Percentiles rank a stretch among this genome's conserved stretches.
These are phyloP conservation scores for Eucalyptus guilfoylei DNA, from an alignment of 345 rosid species.

Conservation along the genomic window DNA sequence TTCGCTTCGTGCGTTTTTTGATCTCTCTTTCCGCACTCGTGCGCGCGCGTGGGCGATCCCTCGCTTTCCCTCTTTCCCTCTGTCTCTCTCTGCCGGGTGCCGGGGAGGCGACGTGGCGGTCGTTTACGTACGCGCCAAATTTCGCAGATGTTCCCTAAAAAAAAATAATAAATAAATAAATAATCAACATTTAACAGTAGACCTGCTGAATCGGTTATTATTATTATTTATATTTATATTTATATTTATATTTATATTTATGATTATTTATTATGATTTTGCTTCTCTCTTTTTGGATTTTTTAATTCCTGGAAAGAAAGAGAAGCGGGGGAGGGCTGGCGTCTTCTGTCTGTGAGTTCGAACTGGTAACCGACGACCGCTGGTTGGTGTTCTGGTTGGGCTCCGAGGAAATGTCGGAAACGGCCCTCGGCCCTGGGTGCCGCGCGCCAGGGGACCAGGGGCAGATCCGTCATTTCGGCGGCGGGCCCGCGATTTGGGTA, in stretches of 20 bases:
- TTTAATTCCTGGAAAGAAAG: too few species aligned
- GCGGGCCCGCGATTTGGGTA: too few species aligned
- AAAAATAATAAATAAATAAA: fast-evolving
- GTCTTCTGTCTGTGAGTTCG: background rate
- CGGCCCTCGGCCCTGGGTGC: too few species aligned
- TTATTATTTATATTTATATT: too few species aligned
- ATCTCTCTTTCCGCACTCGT: background rate
- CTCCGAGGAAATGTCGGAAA: too few species aligned
- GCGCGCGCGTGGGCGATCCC: background rate
- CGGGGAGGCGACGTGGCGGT: background rate
- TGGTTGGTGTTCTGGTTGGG: too few species aligned
- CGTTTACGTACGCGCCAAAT: background rate
- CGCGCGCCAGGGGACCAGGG: too few species aligned
- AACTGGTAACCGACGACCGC: background rate
- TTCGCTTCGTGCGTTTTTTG: background rate
- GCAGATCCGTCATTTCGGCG: too few species aligned
- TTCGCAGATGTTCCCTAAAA: background rate
- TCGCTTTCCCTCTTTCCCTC: background rate
- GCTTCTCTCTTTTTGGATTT: background rate
- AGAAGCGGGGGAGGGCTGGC: too few species aligned
- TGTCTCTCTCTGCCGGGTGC: too few species aligned
- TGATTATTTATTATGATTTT: background rate
- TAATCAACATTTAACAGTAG: background rate
- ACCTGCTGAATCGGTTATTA: background rate
- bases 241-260: fast-evolving